These are phyloP conservation scores for Tricladium varicosporioides DNA, from an alignment of 2,329 filamentous ascomycete species.

Conservation along the genomic window DNA sequence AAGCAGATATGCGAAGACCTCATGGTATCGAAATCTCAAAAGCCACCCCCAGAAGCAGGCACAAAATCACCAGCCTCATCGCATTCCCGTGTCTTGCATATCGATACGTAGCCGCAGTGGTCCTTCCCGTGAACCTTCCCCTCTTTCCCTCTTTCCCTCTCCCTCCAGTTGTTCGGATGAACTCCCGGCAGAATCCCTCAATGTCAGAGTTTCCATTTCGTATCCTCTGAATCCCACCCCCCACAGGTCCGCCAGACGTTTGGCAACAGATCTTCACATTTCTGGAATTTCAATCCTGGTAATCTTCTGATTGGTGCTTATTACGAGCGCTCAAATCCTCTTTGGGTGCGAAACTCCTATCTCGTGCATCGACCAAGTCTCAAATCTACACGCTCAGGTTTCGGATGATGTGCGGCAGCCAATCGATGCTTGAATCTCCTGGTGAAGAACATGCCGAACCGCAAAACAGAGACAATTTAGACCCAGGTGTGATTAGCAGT, in stretches of 20 bases:
- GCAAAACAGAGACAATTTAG: too few species aligned
- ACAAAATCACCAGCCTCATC: not conserved
- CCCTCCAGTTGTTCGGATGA: not conserved
- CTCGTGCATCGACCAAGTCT: not conserved
- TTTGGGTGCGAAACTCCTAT: not conserved
- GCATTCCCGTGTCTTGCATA: not conserved
- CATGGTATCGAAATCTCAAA: not conserved
- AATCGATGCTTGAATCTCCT: not conserved
- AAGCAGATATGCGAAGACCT: too few species aligned
- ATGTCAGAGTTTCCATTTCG: not conserved
- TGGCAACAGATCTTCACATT: not conserved
- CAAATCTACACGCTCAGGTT: not conserved
- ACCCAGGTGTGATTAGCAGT: too few species aligned
- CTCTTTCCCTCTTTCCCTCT: too few species aligned
- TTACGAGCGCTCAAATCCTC: not conserved
- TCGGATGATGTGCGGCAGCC: not conserved
- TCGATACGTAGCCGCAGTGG: not conserved
- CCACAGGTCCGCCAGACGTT: not conserved
- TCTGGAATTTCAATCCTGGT: not conserved
- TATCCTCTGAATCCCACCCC: not conserved
- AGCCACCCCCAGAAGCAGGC: not conserved
- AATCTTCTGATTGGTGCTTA: not conserved
- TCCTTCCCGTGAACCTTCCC: not conserved
- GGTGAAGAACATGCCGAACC: too few species aligned
- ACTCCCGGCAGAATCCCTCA: not conserved